Evolutionary conservation across 1,139 yeast genomes (phyloP).

Genomic region (Yamadazyma buinensis): DNA sequence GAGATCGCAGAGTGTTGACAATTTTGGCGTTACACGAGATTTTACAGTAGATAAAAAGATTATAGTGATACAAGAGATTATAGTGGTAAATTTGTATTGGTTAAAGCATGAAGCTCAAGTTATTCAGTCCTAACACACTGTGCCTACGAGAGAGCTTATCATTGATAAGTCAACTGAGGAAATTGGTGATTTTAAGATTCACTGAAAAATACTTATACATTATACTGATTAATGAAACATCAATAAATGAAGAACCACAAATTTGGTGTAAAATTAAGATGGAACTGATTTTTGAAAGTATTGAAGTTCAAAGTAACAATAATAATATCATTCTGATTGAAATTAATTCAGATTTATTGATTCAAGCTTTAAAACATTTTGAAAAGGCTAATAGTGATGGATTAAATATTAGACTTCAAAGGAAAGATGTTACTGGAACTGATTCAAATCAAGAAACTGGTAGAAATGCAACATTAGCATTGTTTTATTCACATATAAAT

Average conservation of each 20-base stretch:
- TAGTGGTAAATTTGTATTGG: no score
- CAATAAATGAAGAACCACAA: conserved; percentile 51
- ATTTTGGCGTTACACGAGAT: conserved; percentile 2
- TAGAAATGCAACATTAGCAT: conserved; percentile 49
- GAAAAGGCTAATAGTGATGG: conserved; percentile 52
- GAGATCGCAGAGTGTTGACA: conserved; percentile 2
- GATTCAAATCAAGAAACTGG: conserved; percentile 8
- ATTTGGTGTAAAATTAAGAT: conserved; percentile 56
- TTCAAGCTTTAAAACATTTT: conserved; percentile 51
- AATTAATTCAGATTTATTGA: conserved; percentile 51
- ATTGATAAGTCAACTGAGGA: conserved; percentile 27
- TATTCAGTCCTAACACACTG: conserved; percentile 28
- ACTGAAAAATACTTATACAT: conserved; percentile 42
- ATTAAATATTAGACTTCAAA: conserved; percentile 49
- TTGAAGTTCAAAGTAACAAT: conserved; percentile 43
- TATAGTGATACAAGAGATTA: background rate
- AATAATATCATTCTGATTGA: conserved; percentile 52
- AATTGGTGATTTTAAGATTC: conserved; percentile 41
- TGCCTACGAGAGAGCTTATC: conserved; percentile 27
- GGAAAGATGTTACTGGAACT: conserved; percentile 32
- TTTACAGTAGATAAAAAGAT: no score
- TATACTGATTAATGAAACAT: conserved; percentile 42
- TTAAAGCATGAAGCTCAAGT: conserved; percentile 27
- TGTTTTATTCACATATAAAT: conserved; percentile 42
- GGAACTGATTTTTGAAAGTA: conserved; percentile 42